phyloP scores from a whole-genome alignment of 1,284 basidiomycete genomes.

The Cutaneotrichosporon cutaneum region DNA sequence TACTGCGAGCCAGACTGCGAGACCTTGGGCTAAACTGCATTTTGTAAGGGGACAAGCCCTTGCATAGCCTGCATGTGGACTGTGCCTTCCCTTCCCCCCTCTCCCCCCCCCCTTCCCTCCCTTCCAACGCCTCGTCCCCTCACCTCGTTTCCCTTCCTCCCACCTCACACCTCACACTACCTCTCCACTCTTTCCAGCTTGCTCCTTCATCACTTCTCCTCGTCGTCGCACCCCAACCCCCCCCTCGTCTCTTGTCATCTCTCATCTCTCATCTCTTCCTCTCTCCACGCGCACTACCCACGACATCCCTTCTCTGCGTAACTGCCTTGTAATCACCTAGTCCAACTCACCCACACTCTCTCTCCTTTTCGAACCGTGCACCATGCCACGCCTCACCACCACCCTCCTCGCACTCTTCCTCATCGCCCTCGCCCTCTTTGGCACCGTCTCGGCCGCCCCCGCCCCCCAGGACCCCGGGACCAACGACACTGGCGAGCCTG shows the following conservation, averaged over 20 bases:
- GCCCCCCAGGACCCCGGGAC: conserved; percentile 14
- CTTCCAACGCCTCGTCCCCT: too few species aligned
- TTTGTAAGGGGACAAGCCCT: too few species aligned
- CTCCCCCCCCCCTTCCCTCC: too few species aligned
- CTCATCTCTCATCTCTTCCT: conserved; percentile 5
- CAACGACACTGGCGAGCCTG: background rate
- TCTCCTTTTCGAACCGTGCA: background rate
- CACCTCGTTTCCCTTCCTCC: too few species aligned
- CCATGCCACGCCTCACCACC: conserved; percentile 7
- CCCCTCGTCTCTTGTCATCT: background rate
- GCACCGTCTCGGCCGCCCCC: conserved; percentile 12
- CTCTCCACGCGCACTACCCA: too few species aligned
- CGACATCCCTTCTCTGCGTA: background rate
- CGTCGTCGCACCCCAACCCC: background rate
- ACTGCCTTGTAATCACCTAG: background rate
- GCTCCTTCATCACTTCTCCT: background rate
- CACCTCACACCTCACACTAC: too few species aligned
- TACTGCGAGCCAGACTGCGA: too few species aligned
- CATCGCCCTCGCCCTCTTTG: conserved; percentile 10
- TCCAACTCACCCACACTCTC: conserved; percentile 3
- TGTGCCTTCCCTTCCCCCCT: too few species aligned
- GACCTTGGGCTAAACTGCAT: too few species aligned
- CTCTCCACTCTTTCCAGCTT: too few species aligned
- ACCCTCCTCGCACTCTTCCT: conserved; percentile 13
- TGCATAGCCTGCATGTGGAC: too few species aligned